Base-by-base conservation (phyloP, 257 asterid genomes). In the Capsicum baccatum region DNA sequence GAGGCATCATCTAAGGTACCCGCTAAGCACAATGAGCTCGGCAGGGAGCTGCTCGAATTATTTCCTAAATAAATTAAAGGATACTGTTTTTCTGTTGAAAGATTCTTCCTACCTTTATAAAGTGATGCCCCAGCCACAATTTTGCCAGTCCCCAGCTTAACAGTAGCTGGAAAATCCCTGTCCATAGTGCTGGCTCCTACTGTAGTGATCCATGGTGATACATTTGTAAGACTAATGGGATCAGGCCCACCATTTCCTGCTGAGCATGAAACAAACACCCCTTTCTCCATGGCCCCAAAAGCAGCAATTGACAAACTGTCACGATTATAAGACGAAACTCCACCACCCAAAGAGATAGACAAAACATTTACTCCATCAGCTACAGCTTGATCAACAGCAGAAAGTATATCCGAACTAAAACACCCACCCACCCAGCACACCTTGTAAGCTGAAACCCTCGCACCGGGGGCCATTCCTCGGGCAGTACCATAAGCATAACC, bases 391-490 rank as follows among this genome's bases (percentile, higher is more conserved):
- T 97, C 99, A 15, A 97, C 91, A 0, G 99, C 99, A 3, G 98
- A 90, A 11, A 97, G 91, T 58, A 97, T 97, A 63, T 95, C 98
- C 0, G 99, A 97, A 87, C 98, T 94, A 58, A 94, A 94, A 83
- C 98, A 97, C 5, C 98, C 98, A 2, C 99, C 98, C 0, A 83
- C 88, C 99, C 99, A 97, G 84, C 99, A 97, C 8, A 97, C 98
- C 60, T 95, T 97, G 33, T 97, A 97, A 9, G 93, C 94, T 2
- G 98, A 98, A 50, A 97, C 83, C 50, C 99, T 90, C 0, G 98
- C 99, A 15, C 94, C 96, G 0, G 97, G 94, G 3, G 97, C 96
- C 99, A 94, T 94, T 39, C 99, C 98, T 17, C 92, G 48, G 0
- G 98, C 98, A 0, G 95, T 94, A 0, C 99, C 99, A n/a, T 78